Percentiles rank a stretch among this genome's conserved stretches.
Evolutionary conservation across 2,329 filamentous ascomycete species (phyloP).

Genomic region (Coleophoma eucalyptorum): DNA sequence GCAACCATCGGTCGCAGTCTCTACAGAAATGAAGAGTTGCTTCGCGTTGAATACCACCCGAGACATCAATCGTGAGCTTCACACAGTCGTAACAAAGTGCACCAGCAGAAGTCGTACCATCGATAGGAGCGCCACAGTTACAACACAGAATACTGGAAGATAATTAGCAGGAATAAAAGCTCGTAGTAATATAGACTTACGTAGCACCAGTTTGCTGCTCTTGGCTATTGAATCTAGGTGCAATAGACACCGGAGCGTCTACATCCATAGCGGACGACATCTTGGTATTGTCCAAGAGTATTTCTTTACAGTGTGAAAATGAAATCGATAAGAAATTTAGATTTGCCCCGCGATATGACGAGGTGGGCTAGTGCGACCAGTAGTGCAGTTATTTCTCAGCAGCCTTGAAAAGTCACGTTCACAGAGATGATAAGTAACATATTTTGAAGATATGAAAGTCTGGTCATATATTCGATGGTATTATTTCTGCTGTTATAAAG

Average conservation of each 20-base stretch:
- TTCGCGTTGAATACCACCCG: slow-evolving; percentile 85
- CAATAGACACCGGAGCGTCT: slow-evolving; percentile 49
- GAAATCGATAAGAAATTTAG: slow-evolving; percentile 20
- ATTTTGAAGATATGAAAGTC: no score
- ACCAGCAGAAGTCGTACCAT: slow-evolving; percentile 80
- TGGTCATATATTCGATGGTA: no score
- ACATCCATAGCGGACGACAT: slow-evolving; percentile 55
- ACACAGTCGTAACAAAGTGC: slow-evolving; percentile 96
- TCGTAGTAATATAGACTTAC: slow-evolving; percentile 31
- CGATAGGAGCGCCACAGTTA: slow-evolving; percentile 94
- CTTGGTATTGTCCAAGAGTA: slow-evolving; percentile 17
- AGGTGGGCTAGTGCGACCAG: neutral
- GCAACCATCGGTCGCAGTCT: slow-evolving; percentile 92
- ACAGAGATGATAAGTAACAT: neutral
- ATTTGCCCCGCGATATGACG: slow-evolving; percentile 15
- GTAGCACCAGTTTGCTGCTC: slow-evolving; percentile 42
- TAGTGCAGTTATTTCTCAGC: slow-evolving; percentile 6
- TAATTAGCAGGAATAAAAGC: slow-evolving; percentile 13
- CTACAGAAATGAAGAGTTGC: slow-evolving; percentile 85
- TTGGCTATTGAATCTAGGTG: slow-evolving; percentile 25
- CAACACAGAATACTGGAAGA: slow-evolving; percentile 81
- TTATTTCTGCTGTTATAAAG: neutral
- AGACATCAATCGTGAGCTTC: slow-evolving; percentile 91
- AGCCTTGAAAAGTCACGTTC: neutral
- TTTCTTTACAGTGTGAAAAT: slow-evolving; percentile 8